Base-by-base conservation (phyloP, 805 yeast genomes). In the Maudiozyma serrabonitensis region DNA sequence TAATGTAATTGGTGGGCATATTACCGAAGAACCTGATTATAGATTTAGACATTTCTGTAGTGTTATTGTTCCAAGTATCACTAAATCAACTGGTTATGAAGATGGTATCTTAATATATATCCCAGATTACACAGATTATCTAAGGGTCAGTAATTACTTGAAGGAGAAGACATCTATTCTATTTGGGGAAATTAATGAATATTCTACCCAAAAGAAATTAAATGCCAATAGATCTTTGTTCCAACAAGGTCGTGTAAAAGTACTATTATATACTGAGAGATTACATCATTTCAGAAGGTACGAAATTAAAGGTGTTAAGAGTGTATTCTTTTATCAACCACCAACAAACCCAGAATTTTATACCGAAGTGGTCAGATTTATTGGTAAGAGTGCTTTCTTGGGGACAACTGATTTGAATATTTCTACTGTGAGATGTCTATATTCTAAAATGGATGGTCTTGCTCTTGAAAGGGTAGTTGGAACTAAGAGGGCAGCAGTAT, bases 241-340 rank as follows among this genome's bases (percentile, higher is more conserved):
- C 62, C 78, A 76, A 32, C 74, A 78, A 41, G 79, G 80, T 2
- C 75, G 81, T 49, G 69, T 72, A 31, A 82, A 85, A 58, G 75
- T 91, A 26, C 64, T 93, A 70, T 68, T 93, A n/a, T 91, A 91
- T 67, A 87, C 97, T 0, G 98, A 91, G 60, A 82, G 99, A 74
- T 71, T 91, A 63, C 98, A 93, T 66, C 93, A 87, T 62, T 93
- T 82, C 71, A 79, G 96, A 55, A 75, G 98, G 47, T 90, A 78
- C 64, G 90, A 86, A 50, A 73, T 93, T 46, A 79, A 76, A 51
- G 98, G 98, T 26, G 95, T 87, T 21, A 83, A 85, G 61, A 84
- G 82, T 49, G 75, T 93, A 16, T 64, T 91, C 6, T 80, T 93
- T 70, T 93, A 88, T 66, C 87, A 84, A 34, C 74, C 86, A 19